These are phyloP conservation scores for Nigrograna mackinnonii DNA, from an alignment of 2,329 filamentous ascomycete species.

Conservation along the genomic window DNA sequence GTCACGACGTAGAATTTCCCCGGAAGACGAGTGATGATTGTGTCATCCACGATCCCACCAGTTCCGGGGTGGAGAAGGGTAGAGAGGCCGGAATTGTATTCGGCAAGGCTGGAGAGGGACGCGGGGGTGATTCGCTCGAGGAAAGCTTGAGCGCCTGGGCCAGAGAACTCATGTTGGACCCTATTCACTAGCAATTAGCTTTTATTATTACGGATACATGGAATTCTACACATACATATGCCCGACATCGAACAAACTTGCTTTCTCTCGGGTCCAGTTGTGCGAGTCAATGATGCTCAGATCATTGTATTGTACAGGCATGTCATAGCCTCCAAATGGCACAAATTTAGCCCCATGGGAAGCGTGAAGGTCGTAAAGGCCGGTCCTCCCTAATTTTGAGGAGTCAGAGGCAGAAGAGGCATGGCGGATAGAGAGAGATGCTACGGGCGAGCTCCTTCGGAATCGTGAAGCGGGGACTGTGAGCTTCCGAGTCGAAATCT, in stretches of 20 bases:
- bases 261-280: constrained; percentile 83
- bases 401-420: constrained; percentile 28
- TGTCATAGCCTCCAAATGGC: constrained; percentile 88
- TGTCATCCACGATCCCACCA: constrained; percentile 94
- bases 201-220: not conserved
- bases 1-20: constrained; percentile 86
- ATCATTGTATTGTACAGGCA: constrained; percentile 87
- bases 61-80: constrained; percentile 72
- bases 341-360: constrained; percentile 89
- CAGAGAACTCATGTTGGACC: constrained; percentile 82
- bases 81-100: constrained; percentile 80
- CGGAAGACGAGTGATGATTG: constrained; percentile 77
- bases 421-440: constrained; percentile 24
- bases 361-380: constrained; percentile 78
- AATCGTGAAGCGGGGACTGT: constrained; percentile 22
- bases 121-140: constrained; percentile 84
- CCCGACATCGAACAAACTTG: constrained; percentile 92
- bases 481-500: constrained; percentile 14
- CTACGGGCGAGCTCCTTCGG: constrained; percentile 23
- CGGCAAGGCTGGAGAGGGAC: constrained; percentile 64
- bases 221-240: constrained; percentile 90
- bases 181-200: constrained; percentile 33
- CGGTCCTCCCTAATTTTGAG: constrained; percentile 60
- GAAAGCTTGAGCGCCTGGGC: constrained; percentile 78
- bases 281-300: constrained; percentile 83